Conservation (phyloP, 345 rosid genomes). For the Populus tremula region DNA sequence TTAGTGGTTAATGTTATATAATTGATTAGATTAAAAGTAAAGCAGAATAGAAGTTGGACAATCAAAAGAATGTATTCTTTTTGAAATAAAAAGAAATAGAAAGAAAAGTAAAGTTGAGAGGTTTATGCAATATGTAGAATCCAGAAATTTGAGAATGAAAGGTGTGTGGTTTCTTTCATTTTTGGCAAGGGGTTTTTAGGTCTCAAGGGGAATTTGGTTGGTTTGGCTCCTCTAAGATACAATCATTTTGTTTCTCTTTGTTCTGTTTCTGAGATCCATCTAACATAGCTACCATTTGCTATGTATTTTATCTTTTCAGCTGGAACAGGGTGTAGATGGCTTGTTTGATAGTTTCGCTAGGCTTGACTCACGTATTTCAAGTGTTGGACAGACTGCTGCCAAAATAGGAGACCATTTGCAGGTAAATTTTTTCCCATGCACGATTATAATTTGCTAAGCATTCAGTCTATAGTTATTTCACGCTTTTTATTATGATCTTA, state of each 20-base stretch:
- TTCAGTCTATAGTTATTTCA: slow-evolving; percentile 1
- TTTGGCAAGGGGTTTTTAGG: not conserved
- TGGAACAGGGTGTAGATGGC: slow-evolving; percentile 94
- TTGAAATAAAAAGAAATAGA: not conserved
- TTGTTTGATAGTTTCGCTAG: slow-evolving; percentile 88
- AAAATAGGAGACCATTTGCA: slow-evolving; percentile 99
- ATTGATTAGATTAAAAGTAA: not conserved
- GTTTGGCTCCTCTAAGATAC: not conserved
- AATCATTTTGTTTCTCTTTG: not conserved
- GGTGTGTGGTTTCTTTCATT: not conserved
- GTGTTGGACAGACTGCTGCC: slow-evolving; percentile 99
- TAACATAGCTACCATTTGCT: not conserved
- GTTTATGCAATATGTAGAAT: no score
- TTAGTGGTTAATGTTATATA: not conserved
- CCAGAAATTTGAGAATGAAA: no score
- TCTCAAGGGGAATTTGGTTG: not conserved
- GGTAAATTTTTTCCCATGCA: slow-evolving; percentile 37
- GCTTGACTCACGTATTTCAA: slow-evolving; percentile 87
- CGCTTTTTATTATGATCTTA: slow-evolving; percentile 14
- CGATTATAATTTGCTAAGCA: not conserved
- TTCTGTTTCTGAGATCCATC: not conserved
- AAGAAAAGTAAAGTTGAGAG: not conserved
- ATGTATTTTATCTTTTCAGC: slow-evolving; percentile 37
- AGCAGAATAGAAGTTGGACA: not conserved
- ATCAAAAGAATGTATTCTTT: not conserved